phyloP scores from a whole-genome alignment of 1,139 yeast species.

The Pneumocystis wakefieldiae region DNA sequence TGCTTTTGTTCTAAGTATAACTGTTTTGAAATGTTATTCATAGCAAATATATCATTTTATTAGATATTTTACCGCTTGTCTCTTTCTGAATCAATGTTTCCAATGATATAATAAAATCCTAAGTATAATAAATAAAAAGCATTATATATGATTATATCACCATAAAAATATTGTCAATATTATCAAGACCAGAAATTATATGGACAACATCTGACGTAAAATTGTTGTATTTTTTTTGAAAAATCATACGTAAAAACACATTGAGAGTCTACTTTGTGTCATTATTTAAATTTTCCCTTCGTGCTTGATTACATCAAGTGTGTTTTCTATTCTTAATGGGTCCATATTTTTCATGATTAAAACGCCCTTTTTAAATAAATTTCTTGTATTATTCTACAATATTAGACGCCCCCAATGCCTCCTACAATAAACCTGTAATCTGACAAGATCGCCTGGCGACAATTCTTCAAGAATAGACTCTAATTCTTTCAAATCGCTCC shows the following conservation, averaged over 20 bases:
- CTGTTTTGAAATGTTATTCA: constrained; percentile 2
- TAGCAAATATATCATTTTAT: background rate
- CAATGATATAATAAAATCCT: constrained; percentile 10
- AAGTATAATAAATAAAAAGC: background rate
- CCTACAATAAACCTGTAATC: constrained; percentile 6
- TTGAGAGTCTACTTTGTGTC: constrained; percentile 16
- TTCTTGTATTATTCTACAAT: constrained; percentile 3
- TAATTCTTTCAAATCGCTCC: constrained; percentile 15
- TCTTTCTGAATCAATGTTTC: constrained; percentile 12
- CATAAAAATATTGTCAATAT: constrained; percentile 23
- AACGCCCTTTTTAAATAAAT: constrained; percentile 10
- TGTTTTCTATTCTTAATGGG: constrained; percentile 7
- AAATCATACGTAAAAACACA: constrained; percentile 21
- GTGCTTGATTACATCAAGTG: constrained; percentile 9
- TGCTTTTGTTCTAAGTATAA: constrained; percentile 20
- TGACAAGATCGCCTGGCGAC: constrained; percentile 20
- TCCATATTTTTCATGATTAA: constrained; percentile 3
- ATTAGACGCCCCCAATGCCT: background rate
- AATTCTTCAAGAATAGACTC: constrained; percentile 15
- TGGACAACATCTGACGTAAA: constrained; percentile 23
- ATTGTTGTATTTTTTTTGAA: constrained; percentile 21
- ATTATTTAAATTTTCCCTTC: background rate
- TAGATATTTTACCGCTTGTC: constrained; percentile 3
- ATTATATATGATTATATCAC: background rate
- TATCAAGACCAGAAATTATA: constrained; percentile 25